Base-by-base conservation (phyloP, 1,139 yeast species). In the Komagataea norvegica region DNA sequence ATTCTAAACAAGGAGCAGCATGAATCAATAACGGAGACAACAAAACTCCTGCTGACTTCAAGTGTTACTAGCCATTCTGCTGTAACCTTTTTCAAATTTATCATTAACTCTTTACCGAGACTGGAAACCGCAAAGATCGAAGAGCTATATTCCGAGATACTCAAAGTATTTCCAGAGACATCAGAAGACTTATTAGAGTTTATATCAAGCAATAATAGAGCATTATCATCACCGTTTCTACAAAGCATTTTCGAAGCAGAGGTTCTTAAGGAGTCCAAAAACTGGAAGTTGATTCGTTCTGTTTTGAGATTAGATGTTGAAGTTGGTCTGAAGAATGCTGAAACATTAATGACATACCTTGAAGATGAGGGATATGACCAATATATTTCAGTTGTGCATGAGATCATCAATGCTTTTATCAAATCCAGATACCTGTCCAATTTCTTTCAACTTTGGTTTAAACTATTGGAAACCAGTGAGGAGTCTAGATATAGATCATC, bases 371-470 rank as follows among this genome's bases (percentile, higher is more conserved):
- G 42, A n/a, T 15, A 20, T n/a, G 21, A 33, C 37, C 20, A 18
- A 31, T 40, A 38, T 47, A 8, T 41, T 47, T 6, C 41, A 1
- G 51, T 74, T n/a, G 68, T 71, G 34, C 51, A 56, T 3, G 61
- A 64, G 19, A 46, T 79, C 13, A 57, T 77, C 3, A 59, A 62
- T 8, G 72, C 81, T 9, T 73, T 69, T 51, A 62, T 68, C 5
- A 71, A 65, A 47, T 80, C 80, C 6, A 72, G 93, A 62, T 87
- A 80, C 38, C 62, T 77, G 30, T 60, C 59, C 8, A 57, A 59
- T 5, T 81, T 82, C 46, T 63, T 77, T 34, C 56, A 60, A 1
- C 55, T 67, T 11, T 79, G 84, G 81, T 59, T 62, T 11, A 37
- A 49, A 2, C 61, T 68, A 5, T 59, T 69, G 10, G 36, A 51